Conservation (phyloP, 108 stramenopile genomes). For the Pseudonitzschia delicatissima region DNA sequence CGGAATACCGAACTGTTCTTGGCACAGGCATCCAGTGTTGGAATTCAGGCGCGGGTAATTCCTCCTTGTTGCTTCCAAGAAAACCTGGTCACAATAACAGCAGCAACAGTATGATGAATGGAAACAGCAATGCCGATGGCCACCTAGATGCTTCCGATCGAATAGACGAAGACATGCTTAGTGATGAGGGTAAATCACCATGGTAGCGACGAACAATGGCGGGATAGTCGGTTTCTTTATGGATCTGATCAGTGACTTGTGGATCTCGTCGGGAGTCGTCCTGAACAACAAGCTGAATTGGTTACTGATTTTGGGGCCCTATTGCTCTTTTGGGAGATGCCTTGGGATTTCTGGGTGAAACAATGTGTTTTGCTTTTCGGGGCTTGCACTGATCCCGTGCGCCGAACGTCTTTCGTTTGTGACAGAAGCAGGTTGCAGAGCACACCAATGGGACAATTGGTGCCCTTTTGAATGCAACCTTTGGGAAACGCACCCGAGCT, state of each 20-base stretch:
- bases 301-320: slow-evolving; percentile 82
- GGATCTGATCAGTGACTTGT: neutral
- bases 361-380: slow-evolving; percentile 76
- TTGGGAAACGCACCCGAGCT: slow-evolving; percentile 94
- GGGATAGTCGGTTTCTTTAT: neutral
- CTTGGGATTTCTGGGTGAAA: slow-evolving; percentile 74
- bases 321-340: slow-evolving; percentile 83
- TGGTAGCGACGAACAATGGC: neutral
- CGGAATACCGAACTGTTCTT: too few relatives aligned
- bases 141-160: neutral
- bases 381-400: slow-evolving; percentile 78
- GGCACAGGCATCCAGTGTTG: too few relatives aligned
- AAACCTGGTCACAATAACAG: too few relatives aligned
- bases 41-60: too few relatives aligned
- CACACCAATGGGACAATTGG: slow-evolving; percentile 93
- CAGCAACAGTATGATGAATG: neutral
- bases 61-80: too few relatives aligned
- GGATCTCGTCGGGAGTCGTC: slow-evolving; percentile 11
- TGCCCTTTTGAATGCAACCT: slow-evolving; percentile 91
- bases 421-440: slow-evolving; percentile 89
- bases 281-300: slow-evolving; percentile 58
- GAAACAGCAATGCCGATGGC: neutral
- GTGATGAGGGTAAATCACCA: neutral
- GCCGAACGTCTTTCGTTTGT: slow-evolving; percentile 87
- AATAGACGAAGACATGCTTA: neutral